phyloP scores from a whole-genome alignment of 352 stramenopile species.

The Halophytophthora polymorphica region DNA sequence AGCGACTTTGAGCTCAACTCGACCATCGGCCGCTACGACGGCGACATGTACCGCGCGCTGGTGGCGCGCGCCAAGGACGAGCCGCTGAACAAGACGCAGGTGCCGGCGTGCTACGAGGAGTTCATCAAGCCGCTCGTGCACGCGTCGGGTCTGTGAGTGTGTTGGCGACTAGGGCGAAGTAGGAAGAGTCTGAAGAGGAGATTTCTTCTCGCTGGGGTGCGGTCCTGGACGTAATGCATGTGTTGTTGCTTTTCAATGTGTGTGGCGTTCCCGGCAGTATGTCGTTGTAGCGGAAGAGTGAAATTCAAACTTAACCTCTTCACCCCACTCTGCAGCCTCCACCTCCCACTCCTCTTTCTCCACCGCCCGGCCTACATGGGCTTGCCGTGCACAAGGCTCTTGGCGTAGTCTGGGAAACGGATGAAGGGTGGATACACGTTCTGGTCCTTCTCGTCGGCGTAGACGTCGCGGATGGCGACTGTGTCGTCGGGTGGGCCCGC shows the following conservation, averaged over 20 bases:
- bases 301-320: too few species aligned
- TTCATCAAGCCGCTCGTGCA: slow-evolving; percentile 47
- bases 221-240: too few species aligned
- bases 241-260: too few species aligned
- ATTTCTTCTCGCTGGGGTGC: too few species aligned
- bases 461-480: slow-evolving; percentile 84
- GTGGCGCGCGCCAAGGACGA: slow-evolving; percentile 44
- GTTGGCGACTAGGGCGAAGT: too few species aligned
- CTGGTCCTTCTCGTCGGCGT: slow-evolving; percentile 86
- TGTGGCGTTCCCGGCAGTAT: too few species aligned
- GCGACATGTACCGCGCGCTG: slow-evolving; percentile 48
- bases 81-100: slow-evolving; percentile 55
- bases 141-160: slow-evolving; percentile 26
- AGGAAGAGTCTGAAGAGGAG: too few species aligned
- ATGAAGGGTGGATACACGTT: slow-evolving; percentile 95
- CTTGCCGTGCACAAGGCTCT: slow-evolving; percentile 92
- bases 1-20: slow-evolving; percentile 67
- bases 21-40: slow-evolving; percentile 68
- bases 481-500: slow-evolving; percentile 46
- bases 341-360: too few species aligned
- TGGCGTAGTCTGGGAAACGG: slow-evolving; percentile 95
- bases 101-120: slow-evolving; percentile 52
- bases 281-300: too few species aligned
- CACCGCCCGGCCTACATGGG: too few species aligned
- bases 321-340: too few species aligned